Evolutionary conservation across 2,329 filamentous ascomycete genomes (phyloP), one percentile per base, ranked within the genome.

Genomic region (Colletotrichum sp.): DNA sequence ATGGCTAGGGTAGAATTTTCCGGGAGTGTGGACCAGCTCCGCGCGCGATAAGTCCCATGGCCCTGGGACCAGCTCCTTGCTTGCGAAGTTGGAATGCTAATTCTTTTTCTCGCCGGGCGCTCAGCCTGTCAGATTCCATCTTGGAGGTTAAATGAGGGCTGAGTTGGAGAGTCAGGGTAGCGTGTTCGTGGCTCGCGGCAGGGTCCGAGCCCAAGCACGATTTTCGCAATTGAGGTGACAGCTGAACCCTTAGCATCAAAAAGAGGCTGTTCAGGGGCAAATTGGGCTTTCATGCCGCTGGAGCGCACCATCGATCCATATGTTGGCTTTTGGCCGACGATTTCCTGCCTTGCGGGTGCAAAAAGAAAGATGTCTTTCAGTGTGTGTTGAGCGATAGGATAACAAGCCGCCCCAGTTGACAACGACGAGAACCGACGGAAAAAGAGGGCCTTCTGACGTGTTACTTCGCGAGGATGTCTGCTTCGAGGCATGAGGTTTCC

Each of bases 191-290:
- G 71, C 65, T 62, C 70, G 21, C 59, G 64, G 71, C 59, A 69
- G 59, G 30, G 69, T 60, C 70, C 64, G 36, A 73, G 70, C 49
- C 32, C 70, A 26, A n/a, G 34, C 70, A 62, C 65, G 30, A 66
- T 21, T 66, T 21, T 69, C 34, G 26, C 44, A 28, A 44, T 39
- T 32, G 63, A 28, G 32, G 63, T 65, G 70, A 74, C 64, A 69
- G 64, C 64, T 74, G 71, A 76, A 60, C 52, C 36, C 34, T 74
- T 59, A 59, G 70, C 57, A 60, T 30, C 30, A 36, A 26, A 52
- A 59, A 73, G 64, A 68, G 63, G 44, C 44, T 65, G 72, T 55
- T 66, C 64, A 76, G 74, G 71, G 59, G 70, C 18, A 69, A 24
- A 65, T 65, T 65, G 44, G 57, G 60, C 18, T 15, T 12, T 7